Percentiles rank a stretch among this genome's conserved stretches.
Conservation (phyloP, 306 rosid species). For the Prunus davidiana region DNA sequence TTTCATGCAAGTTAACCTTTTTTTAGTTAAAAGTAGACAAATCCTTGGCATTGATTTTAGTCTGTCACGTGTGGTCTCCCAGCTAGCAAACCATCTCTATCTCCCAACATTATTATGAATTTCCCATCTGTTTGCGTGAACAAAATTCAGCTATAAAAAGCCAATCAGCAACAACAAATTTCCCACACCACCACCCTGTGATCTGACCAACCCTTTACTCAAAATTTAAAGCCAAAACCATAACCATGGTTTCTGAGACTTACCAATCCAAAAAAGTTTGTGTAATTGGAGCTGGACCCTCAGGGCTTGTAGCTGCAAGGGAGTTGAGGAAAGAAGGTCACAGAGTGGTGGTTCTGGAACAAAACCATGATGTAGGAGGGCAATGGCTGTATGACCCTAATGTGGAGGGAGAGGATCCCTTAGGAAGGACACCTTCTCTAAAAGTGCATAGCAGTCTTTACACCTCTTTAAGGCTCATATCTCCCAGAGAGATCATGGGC, state of each 20-base stretch:
- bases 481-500: conserved; percentile 92
- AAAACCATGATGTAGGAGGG: conserved; percentile 85
- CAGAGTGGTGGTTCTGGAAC: conserved; percentile 60
- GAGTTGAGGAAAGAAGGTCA: conserved; percentile 89
- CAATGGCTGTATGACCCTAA: conserved; percentile 84
- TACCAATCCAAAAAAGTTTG: conserved; percentile 54
- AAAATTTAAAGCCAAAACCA: not conserved
- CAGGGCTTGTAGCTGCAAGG: conserved; percentile 83
- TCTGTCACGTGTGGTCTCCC: conserved; percentile 55
- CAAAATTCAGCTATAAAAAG: conserved; percentile 26
- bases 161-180: conserved; percentile 16
- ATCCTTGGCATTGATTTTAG: conserved; percentile 36
- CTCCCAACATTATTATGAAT: conserved; percentile 30
- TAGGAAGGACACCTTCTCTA: conserved; percentile 41
- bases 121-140: conserved; percentile 29
- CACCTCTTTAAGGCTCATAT: conserved; percentile 56
- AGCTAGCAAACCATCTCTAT: conserved; percentile 46
- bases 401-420: conserved; percentile 60
- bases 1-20: conserved; percentile 4
- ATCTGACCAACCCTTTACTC: too few species aligned
- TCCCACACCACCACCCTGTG: not conserved
- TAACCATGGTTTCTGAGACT: conserved; percentile 57
- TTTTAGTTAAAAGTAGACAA: conserved; percentile 32
- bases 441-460: conserved; percentile 78
- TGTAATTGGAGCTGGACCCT: conserved; percentile 88